Evolutionary conservation across 371 early-diverging fungal genomes (phyloP).

Genomic region (Rhizomucor miehei): DNA sequence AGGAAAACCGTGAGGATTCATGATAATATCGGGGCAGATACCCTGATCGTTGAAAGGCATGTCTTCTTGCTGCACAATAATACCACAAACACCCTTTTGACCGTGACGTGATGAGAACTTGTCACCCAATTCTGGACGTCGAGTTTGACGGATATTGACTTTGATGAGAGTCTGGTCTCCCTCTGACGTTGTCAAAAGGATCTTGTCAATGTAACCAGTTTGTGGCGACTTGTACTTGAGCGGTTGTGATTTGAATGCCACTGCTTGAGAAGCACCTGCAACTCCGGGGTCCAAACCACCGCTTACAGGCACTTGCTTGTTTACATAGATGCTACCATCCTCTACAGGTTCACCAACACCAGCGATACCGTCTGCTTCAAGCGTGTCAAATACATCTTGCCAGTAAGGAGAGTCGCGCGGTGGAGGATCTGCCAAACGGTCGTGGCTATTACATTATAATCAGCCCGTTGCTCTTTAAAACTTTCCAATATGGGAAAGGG

Average conservation of each 20-base stretch:
- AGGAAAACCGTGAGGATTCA: slow-evolving; percentile 99
- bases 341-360: slow-evolving; percentile 82
- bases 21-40: slow-evolving; percentile 97
- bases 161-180: slow-evolving; percentile 95
- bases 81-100: slow-evolving; percentile 99
- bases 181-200: slow-evolving; percentile 91
- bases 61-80: slow-evolving; percentile 97
- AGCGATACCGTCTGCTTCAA: slow-evolving; percentile 90
- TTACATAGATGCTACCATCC: slow-evolving; percentile 75
- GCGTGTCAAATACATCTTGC: slow-evolving; percentile 56
- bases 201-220: slow-evolving; percentile 84
- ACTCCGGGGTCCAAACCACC: slow-evolving; percentile 61
- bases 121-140: slow-evolving; percentile 99
- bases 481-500: not conserved
- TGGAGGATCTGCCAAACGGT: slow-evolving; percentile 83
- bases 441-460: slow-evolving; percentile 50
- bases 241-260: slow-evolving; percentile 78
- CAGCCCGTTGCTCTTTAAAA: not conserved
- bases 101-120: slow-evolving; percentile 99
- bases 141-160: slow-evolving; percentile 94
- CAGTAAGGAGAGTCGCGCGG: slow-evolving; percentile 45
- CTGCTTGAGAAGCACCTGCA: slow-evolving; percentile 42
- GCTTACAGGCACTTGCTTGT: slow-evolving; percentile 87
- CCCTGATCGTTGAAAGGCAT: slow-evolving; percentile 99
- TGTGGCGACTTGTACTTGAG: slow-evolving; percentile 86